These are phyloP conservation scores for Nakataea oryzae DNA, from an alignment of 2,329 filamentous ascomycete species.

Conservation along the genomic window DNA sequence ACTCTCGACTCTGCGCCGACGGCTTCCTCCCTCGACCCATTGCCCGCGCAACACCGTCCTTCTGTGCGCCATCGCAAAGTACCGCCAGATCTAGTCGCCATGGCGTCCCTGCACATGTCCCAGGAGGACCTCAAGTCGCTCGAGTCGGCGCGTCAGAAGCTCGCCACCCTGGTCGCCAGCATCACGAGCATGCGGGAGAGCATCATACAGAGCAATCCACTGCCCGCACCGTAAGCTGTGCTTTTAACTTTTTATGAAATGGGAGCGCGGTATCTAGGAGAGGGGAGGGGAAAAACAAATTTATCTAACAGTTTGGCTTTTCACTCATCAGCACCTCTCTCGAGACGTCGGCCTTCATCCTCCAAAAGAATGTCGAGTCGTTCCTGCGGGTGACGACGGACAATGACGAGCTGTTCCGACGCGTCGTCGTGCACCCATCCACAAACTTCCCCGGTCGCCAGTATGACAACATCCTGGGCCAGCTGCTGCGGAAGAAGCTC, in stretches of 20 bases:
- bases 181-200: slow-evolving; percentile 53
- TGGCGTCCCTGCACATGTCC: slow-evolving; percentile 37
- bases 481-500: slow-evolving; percentile 72
- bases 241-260: neutral
- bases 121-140: slow-evolving; percentile 56
- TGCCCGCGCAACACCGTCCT: neutral
- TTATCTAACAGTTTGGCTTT: neutral
- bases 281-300: neutral
- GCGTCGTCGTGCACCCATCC: slow-evolving; percentile 64
- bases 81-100: slow-evolving; percentile 6
- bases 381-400: slow-evolving; percentile 55
- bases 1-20: too few species aligned
- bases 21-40: neutral
- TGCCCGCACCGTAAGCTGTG: slow-evolving; percentile 53
- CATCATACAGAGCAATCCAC: slow-evolving; percentile 50
- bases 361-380: slow-evolving; percentile 58
- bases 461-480: slow-evolving; percentile 54
- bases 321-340: slow-evolving; percentile 48
- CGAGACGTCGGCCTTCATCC: slow-evolving; percentile 60
- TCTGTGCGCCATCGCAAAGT: neutral
- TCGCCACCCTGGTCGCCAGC: slow-evolving; percentile 58
- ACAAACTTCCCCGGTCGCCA: slow-evolving; percentile 64
- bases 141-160: slow-evolving; percentile 58
- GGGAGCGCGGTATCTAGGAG: neutral
- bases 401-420: slow-evolving; percentile 56